A percentile compares a stretch with the other conserved stretches of the same genome.
Evolutionary conservation across 306 rosid species (phyloP).

Genomic region (Gleditsia sinensis): DNA sequence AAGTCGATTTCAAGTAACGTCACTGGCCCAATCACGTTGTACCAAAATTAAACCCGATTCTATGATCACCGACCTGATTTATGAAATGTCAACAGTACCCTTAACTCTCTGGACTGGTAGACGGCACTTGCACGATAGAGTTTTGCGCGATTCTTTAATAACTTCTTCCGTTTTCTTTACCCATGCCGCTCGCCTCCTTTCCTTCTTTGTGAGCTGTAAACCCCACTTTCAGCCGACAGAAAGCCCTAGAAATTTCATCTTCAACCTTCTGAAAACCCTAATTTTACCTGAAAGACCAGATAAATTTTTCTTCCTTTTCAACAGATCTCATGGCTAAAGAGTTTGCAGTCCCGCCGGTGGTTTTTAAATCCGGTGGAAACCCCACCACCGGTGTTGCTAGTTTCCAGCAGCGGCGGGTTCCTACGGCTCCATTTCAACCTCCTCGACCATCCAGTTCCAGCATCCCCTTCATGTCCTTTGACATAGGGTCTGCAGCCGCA

Average conservation of each 20-base stretch:
- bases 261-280: background rate
- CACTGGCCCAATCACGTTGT: slow-evolving; percentile 3
- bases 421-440: slow-evolving; percentile 19
- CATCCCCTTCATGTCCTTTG: slow-evolving; percentile 21
- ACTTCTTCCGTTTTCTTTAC: background rate
- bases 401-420: background rate
- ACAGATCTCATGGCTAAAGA: background rate
- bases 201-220: background rate
- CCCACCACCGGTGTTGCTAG: background rate
- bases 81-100: background rate
- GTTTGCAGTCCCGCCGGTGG: slow-evolving; percentile 18
- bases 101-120: background rate
- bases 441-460: slow-evolving; percentile 8
- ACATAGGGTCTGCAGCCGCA: background rate
- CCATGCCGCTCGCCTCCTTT: no score
- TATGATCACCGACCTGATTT: background rate
- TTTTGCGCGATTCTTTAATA: background rate
- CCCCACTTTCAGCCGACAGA: background rate
- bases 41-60: background rate
- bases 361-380: background rate
- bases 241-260: background rate
- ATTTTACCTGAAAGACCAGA: background rate
- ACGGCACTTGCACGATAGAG: background rate
- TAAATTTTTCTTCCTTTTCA: background rate
- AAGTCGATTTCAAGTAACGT: no score